A percentile compares a stretch with the other conserved stretches of the same genome.
These are phyloP conservation scores for Clavariopsis aquatica DNA, from an alignment of 495 filamentous ascomycete genomes.

Conservation along the genomic window DNA sequence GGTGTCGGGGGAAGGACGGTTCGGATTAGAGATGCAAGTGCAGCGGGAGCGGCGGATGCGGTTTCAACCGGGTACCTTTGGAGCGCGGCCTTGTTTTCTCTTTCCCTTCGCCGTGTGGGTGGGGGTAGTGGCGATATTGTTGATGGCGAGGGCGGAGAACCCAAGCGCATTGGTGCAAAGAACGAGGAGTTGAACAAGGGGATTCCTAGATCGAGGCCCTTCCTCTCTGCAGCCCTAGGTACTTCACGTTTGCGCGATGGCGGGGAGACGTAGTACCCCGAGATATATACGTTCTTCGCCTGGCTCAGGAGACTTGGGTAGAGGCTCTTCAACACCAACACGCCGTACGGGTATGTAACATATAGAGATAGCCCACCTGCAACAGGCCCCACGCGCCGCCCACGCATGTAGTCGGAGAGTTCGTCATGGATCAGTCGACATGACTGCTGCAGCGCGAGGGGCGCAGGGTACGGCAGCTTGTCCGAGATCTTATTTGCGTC, in stretches of 20 bases:
- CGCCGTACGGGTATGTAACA: constrained; percentile 39
- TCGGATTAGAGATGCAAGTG: neutral
- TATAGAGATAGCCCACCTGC: constrained; percentile 25
- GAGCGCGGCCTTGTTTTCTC: neutral
- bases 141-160: neutral
- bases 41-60: neutral
- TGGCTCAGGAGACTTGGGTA: constrained; percentile 38
- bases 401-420: constrained; percentile 11
- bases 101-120: neutral
- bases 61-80: neutral
- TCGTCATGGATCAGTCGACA: constrained; percentile 19
- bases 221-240: neutral
- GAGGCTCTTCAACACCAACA: constrained; percentile 36
- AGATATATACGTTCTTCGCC: constrained; percentile 40
- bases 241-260: neutral
- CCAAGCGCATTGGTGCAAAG: neutral
- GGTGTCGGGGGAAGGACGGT: constrained; percentile 31
- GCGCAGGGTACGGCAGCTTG: constrained; percentile 14
- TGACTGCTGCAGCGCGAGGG: constrained; percentile 24
- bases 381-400: neutral
- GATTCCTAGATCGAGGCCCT: neutral
- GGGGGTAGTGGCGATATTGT: neutral
- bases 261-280: constrained; percentile 28
- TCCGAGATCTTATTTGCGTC: neutral
- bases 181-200: neutral